These are phyloP conservation scores for Xylariaceae sp. DNA, from an alignment of 2,329 filamentous ascomycete species.

Conservation along the genomic window DNA sequence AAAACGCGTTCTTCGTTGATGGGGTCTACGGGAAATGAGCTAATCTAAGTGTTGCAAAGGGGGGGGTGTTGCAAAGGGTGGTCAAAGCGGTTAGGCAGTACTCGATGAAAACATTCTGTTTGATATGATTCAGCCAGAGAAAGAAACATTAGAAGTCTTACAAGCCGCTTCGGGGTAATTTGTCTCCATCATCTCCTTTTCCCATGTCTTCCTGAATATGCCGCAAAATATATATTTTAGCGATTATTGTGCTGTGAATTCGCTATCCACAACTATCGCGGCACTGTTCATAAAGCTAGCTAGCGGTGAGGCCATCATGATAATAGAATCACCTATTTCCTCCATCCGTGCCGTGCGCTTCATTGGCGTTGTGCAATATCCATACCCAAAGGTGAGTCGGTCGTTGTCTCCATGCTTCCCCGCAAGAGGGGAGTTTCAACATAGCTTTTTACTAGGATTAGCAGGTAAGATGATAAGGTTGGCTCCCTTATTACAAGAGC, in stretches of 20 bases:
- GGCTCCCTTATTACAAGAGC: not conserved
- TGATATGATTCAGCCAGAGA: too few species aligned
- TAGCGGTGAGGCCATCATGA: conserved; percentile 48
- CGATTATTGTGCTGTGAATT: conserved; percentile 27
- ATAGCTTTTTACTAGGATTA: conserved; percentile 32
- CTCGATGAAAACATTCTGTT: too few species aligned
- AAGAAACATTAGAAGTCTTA: too few species aligned
- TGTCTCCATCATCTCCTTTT: too few species aligned
- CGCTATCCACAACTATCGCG: conserved; percentile 45
- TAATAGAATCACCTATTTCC: conserved; percentile 51
- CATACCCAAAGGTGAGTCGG: conserved; percentile 32
- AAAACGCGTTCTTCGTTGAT: too few species aligned
- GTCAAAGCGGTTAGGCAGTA: too few species aligned
- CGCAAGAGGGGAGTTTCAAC: conserved; percentile 40
- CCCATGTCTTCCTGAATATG: too few species aligned
- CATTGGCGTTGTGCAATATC: conserved; percentile 45
- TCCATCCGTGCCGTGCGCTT: conserved; percentile 44
- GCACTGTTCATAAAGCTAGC: conserved; percentile 51
- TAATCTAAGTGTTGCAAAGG: too few species aligned
- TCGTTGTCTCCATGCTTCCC: conserved; percentile 19
- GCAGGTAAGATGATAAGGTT: not conserved
- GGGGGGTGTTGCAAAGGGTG: too few species aligned
- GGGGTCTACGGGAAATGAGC: too few species aligned
- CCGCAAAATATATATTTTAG: too few species aligned
- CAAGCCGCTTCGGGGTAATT: too few species aligned